phyloP scores from a whole-genome alignment of 257 asterid genomes.

The Solanum etuberosum region DNA sequence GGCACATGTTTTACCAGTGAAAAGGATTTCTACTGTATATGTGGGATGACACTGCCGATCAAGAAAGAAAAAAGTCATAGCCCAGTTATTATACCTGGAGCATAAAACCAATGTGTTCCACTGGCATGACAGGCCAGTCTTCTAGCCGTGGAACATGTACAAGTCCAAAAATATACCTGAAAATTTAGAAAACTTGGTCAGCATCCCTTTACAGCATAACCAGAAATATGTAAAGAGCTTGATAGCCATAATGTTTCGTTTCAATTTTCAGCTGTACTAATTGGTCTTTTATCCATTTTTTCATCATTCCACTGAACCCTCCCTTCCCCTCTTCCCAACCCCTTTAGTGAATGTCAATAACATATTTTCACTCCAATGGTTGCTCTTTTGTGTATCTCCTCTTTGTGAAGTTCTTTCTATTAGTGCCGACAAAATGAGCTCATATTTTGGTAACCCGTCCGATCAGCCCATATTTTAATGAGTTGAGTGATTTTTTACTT shows the following conservation, averaged over 20 bases:
- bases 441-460: too few species aligned
- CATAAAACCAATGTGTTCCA: conserved; percentile 30
- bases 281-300: not conserved
- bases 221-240: not conserved
- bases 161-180: conserved; percentile 28
- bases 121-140: conserved; percentile 44
- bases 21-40: not conserved
- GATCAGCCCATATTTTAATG: too few species aligned
- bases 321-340: not conserved
- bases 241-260: not conserved
- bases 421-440: too few species aligned
- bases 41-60: not conserved
- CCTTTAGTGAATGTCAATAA: not conserved
- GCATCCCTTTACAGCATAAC: not conserved
- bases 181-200: not conserved
- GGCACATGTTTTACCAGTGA: not conserved
- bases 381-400: not conserved
- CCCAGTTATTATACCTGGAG: conserved; percentile 15
- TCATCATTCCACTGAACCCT: not conserved
- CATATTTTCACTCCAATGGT: not conserved
- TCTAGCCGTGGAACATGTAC: conserved; percentile 29
- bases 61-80: not conserved
- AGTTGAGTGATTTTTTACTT: too few species aligned
- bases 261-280: not conserved
- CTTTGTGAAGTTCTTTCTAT: not conserved